These are phyloP conservation scores for Solanum boliviense DNA, from an alignment of 257 asterid genomes.

Conservation along the genomic window DNA sequence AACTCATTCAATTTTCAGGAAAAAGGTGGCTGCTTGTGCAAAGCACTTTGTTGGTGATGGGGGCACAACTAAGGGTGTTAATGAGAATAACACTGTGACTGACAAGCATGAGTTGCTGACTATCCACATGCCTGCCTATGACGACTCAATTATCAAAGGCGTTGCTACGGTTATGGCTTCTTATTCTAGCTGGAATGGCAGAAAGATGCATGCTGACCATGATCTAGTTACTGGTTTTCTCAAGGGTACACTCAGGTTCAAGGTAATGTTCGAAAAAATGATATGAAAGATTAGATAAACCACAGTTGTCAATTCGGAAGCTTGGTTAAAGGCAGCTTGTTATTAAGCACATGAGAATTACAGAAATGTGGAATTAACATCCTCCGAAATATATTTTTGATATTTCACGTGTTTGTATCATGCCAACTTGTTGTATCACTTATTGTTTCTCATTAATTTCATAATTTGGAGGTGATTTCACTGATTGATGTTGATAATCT, in stretches of 20 bases:
- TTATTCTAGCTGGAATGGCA: conserved; percentile 85
- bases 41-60: conserved; percentile 97
- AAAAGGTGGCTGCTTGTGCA: conserved; percentile 89
- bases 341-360: neutral
- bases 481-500: neutral
- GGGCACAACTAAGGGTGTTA: conserved; percentile 66
- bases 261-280: conserved; percentile 27
- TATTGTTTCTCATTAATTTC: neutral
- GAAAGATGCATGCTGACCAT: conserved; percentile 72
- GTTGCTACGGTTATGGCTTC: conserved; percentile 78
- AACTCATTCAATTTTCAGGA: conserved; percentile 27
- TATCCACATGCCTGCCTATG: conserved; percentile 88
- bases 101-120: conserved; percentile 61
- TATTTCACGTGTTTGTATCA: neutral
- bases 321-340: neutral
- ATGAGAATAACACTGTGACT: conserved; percentile 58
- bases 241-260: conserved; percentile 66
- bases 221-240: conserved; percentile 70
- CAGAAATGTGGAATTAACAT: neutral
- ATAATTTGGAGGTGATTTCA: neutral
- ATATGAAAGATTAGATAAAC: neutral
- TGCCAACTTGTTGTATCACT: neutral
- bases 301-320: neutral
- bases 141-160: conserved; percentile 65
- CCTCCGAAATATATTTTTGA: neutral